Evolutionary conservation across 192 early-diverging fungal genomes (phyloP).

Genomic region (Jimgerdemannia flammicorona): DNA sequence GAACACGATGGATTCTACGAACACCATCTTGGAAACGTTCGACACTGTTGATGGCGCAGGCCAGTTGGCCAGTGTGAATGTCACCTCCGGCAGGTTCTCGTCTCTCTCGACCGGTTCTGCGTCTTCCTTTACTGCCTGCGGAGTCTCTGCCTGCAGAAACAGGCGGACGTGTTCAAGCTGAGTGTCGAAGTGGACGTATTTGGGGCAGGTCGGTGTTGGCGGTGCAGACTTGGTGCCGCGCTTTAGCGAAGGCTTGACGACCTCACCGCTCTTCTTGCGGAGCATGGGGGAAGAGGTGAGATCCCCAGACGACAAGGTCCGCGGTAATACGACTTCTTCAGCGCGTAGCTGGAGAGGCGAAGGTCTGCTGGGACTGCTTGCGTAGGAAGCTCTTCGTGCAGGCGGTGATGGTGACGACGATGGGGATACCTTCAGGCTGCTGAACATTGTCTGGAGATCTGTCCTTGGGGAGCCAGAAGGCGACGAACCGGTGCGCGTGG

Average conservation of each 20-base stretch:
- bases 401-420: not conserved
- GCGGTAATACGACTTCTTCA: slow-evolving; percentile 9
- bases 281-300: slow-evolving; percentile 3
- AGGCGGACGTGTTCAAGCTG: slow-evolving; percentile 62
- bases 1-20: slow-evolving; percentile 21
- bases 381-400: not conserved
- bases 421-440: not conserved
- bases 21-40: slow-evolving; percentile 8
- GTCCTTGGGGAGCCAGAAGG: not conserved
- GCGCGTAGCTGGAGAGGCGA: slow-evolving; percentile 3
- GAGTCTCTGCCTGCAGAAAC: slow-evolving; percentile 66
- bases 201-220: slow-evolving; percentile 24
- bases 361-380: not conserved
- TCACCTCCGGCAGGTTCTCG: slow-evolving; percentile 12
- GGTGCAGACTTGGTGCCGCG: slow-evolving; percentile 25
- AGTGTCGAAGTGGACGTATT: slow-evolving; percentile 66
- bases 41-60: not conserved
- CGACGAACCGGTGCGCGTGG: not conserved
- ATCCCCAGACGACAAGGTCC: slow-evolving; percentile 3
- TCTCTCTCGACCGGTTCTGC: slow-evolving; percentile 14
- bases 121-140: slow-evolving; percentile 36
- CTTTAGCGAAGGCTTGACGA: slow-evolving; percentile 15
- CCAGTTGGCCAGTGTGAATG: slow-evolving; percentile 30
- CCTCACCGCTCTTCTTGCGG: slow-evolving; percentile 16
- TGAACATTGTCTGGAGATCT: not conserved